Conservation (phyloP, 306 rosid genomes). For the Ormosia semicastrata region DNA sequence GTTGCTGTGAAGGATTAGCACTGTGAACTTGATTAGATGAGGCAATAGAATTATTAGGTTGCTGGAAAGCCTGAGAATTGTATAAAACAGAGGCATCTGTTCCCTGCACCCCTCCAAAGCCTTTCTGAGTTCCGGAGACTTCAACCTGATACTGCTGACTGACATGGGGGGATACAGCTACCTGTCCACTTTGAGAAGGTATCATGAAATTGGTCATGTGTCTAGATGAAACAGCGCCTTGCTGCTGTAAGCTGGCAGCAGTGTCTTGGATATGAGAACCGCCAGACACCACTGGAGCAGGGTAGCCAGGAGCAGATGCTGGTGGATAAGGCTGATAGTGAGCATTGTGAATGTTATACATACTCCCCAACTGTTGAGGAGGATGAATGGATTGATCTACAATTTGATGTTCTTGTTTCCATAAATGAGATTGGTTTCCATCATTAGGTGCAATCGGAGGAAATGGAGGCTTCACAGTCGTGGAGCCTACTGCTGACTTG, state of each 20-base stretch:
- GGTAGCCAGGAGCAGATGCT: constrained; percentile 52
- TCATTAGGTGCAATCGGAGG: constrained; percentile 46
- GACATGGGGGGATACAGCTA: constrained; percentile 44
- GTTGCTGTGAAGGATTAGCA: constrained; percentile 55
- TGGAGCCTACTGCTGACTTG: constrained; percentile 51
- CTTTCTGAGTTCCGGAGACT: constrained; percentile 49
- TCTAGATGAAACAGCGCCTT: constrained; percentile 57
- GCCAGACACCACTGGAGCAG: constrained; percentile 51
- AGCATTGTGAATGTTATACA: constrained; percentile 51
- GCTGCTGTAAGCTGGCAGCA: constrained; percentile 49
- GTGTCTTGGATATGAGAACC: constrained; percentile 62
- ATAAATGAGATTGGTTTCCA: constrained; percentile 60
- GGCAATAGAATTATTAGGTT: constrained; percentile 47
- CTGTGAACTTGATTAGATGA: constrained; percentile 55
- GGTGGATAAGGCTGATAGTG: constrained; percentile 79
- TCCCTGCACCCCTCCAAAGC: constrained; percentile 59
- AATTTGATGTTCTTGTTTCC: constrained; percentile 80
- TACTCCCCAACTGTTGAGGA: constrained; percentile 62
- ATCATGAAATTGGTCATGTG: constrained; percentile 47
- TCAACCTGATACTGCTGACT: constrained; percentile 64
- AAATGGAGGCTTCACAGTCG: constrained; percentile 53
- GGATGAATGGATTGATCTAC: constrained; percentile 58
- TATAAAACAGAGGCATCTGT: constrained; percentile 60
- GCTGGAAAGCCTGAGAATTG: constrained; percentile 58
- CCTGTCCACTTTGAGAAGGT: constrained; percentile 62